Evolutionary conservation across 179 eudicot genomes (phyloP), one percentile per base, ranked within the genome.

Genomic region (Silene coronaria): DNA sequence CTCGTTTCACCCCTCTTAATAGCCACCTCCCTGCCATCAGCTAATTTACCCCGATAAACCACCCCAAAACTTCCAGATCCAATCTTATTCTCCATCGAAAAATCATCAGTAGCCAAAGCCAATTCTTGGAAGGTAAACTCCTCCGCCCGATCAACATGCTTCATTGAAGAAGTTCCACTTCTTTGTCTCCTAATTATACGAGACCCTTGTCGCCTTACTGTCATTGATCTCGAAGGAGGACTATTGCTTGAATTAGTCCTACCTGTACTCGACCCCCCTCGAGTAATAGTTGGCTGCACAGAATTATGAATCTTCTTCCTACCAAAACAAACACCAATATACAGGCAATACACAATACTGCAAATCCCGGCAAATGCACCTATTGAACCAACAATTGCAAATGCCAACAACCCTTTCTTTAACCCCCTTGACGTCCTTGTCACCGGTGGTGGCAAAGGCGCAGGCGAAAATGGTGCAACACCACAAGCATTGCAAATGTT

Each of bases 51-150:
- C 73, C 67, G 89, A 76, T 95, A 95, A 3, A 95, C 97, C 16
- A 89, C 86, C 19, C 99, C 99, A 38, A 90, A 95, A 75, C 97
- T 95, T 27, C 99, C 99, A 14, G 91, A 82, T 3, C 99, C 99
- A 53, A 95, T 87, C 88, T 86, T 95, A 82, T 92, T 90, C 74
- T 89, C 93, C 21, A 78, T 36, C 0, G 99, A 88, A 75, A 95
- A 95, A 42, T 83, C 71, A 48, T 87, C 78, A 1, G 99, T 90
- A 8, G 97, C 97, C 8, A 75, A 76, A n/a, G 77, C 89, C 23
- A 95, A 87, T 55, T 92, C 99, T 2, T 84, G 67, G 77, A 95
- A 90, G 16, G 86, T 58, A 57, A 92, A 92, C 45, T 95, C 97
- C 78, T 92, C 97, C 0, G 95, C 97, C 64, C 83, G 81, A 46